Base-by-base conservation (phyloP, 306 rosid species). In the Leucaena leucocephala region DNA sequence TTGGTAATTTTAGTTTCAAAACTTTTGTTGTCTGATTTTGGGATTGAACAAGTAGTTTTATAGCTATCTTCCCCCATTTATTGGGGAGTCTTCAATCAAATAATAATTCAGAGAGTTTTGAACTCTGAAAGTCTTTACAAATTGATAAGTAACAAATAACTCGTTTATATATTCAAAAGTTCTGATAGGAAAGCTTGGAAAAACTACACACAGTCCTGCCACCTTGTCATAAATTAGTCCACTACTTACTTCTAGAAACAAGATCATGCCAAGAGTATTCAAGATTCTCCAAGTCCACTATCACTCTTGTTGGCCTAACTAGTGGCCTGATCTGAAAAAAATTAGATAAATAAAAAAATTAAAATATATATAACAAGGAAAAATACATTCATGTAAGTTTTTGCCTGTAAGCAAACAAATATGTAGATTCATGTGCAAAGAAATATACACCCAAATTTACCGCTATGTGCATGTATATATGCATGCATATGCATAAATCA, bases 261-360 rank as follows among this genome's bases (percentile, higher is more conserved):
- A 94, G 85, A 82, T 92, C 97, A 83, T 92, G 98, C 98, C 97
- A 92, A 36, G 97, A 84, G 86, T 92, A 92, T 1, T 0, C 1
- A 35, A 92, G 33, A 65, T 49, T 4, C 46, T 0, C 35, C 84
- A 82, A 45, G 2, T 2, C 22, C 78, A 94, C 82, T 50, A 94
- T 87, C 33, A 3, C 64, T 83, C 40, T 82, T 42, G 98, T 94
- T 15, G 98, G 98, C 42, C 7, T 1, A 74, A 92, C 98, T 68
- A 94, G 85, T 22, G 98, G 98, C 85, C 69, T 78, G 83, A 94
- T 94, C 98, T 94, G 86, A 27, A 27, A 27, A 74, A 82, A 78
- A 66, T 50, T 52, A 27, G 40, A 58, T 9, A 27, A 27, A 27
- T 36, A 36, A n/a, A 55, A 55, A 55, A 55, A 8, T n/a, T 7